Conservation (phyloP, 2,329 filamentous ascomycete species). For the Exophiala aquamarina region DNA sequence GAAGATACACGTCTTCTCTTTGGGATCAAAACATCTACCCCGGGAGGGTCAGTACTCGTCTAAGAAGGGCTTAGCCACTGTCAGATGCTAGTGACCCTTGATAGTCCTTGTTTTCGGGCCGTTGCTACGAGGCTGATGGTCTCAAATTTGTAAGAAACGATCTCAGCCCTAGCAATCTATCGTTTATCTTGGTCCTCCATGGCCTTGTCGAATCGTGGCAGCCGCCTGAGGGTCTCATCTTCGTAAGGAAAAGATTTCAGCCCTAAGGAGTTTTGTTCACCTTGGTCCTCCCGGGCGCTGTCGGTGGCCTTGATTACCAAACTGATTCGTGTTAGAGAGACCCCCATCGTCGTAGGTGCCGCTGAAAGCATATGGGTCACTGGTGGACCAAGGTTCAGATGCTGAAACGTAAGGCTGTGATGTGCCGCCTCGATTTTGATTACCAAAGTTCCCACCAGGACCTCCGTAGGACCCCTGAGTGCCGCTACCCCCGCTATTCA, state of each 20-base stretch:
- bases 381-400: conserved; percentile 28
- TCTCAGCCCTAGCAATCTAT: neutral
- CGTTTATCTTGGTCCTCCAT: conserved; percentile 25
- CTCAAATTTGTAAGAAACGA: neutral
- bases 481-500: conserved; percentile 10
- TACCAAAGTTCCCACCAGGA: conserved; percentile 10
- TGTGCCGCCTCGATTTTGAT: conserved; percentile 11
- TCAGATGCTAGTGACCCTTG: neutral
- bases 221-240: too few relatives aligned
- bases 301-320: conserved; percentile 20
- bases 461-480: conserved; percentile 16
- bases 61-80: too few relatives aligned
- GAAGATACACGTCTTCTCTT: too few relatives aligned
- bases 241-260: neutral
- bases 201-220: conserved; percentile 25
- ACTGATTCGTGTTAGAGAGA: conserved; percentile 17
- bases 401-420: conserved; percentile 27
- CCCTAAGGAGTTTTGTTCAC: conserved; percentile 9
- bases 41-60: too few relatives aligned
- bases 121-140: too few relatives aligned
- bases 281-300: conserved; percentile 26
- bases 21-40: too few relatives aligned
- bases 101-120: too few relatives aligned
- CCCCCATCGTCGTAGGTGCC: conserved; percentile 14
- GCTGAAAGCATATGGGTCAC: conserved; percentile 17